Conservation (phyloP, 345 rosid species). For the Brassica rapa region DNA sequence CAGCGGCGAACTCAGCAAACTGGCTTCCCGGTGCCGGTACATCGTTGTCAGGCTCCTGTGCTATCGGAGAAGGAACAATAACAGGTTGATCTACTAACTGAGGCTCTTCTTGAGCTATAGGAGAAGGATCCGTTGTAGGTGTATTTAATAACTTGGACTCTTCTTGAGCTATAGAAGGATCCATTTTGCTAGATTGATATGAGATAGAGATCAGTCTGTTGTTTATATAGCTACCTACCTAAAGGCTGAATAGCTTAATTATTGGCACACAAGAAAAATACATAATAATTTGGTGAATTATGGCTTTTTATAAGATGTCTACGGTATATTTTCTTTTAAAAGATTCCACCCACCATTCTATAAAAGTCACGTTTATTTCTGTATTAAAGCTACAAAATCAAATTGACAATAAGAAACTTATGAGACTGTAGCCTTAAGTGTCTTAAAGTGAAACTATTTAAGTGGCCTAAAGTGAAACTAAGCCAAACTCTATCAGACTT, state of each 20-base stretch:
- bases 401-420: background rate
- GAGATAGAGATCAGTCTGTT: background rate
- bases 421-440: no score
- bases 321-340: background rate
- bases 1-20: slow-evolving; percentile 87
- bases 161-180: background rate
- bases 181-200: background rate
- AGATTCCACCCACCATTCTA: background rate
- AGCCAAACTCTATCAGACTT: background rate
- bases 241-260: background rate
- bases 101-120: background rate
- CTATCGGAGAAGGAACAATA: slow-evolving; percentile 56
- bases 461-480: no score
- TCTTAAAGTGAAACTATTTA: no score
- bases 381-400: background rate
- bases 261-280: background rate
- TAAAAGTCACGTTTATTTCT: background rate
- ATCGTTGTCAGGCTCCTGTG: slow-evolving; percentile 77
- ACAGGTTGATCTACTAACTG: slow-evolving; percentile 27
- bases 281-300: background rate
- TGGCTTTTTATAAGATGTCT: background rate
- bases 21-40: slow-evolving; percentile 71
- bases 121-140: slow-evolving; percentile 36
- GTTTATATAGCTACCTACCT: background rate
- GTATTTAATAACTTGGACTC: background rate